Evolutionary conservation across 495 filamentous ascomycete species (phyloP).

Genomic region (Penicillium bovifimosum): DNA sequence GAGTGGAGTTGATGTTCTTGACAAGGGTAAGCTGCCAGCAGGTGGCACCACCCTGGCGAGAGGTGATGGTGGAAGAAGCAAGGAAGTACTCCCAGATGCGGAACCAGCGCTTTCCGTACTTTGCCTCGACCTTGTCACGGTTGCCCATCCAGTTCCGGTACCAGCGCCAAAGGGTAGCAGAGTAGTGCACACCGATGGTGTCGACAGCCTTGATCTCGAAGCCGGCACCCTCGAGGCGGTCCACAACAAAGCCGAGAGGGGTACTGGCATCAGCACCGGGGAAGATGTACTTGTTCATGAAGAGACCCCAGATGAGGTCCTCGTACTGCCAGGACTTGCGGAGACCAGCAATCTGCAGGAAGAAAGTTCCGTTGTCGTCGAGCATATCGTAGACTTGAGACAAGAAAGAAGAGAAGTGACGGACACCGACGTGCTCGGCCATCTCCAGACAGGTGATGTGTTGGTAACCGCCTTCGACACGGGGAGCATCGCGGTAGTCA

Average conservation of each 20-base stretch:
- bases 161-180: constrained; percentile 95
- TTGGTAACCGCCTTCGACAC: constrained; percentile 55
- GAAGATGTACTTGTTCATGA: constrained; percentile 77
- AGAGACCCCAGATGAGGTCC: constrained; percentile 68
- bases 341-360: constrained; percentile 65
- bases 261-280: constrained; percentile 65
- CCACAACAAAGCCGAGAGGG: constrained; percentile 59
- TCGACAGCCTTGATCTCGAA: constrained; percentile 62
- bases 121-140: constrained; percentile 86
- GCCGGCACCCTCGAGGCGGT: constrained; percentile 60
- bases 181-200: constrained; percentile 95
- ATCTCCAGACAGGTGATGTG: constrained; percentile 74
- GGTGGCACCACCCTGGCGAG: constrained; percentile 85
- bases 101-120: constrained; percentile 96
- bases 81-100: constrained; percentile 99
- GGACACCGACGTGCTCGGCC: constrained; percentile 70
- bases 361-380: constrained; percentile 66
- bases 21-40: constrained; percentile 95
- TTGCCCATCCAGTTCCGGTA: constrained; percentile 99
- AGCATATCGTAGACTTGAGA: constrained; percentile 65
- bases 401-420: constrained; percentile 56
- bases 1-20: constrained; percentile 97
- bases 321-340: constrained; percentile 69
- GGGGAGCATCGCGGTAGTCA: constrained; percentile 65
- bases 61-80: constrained; percentile 85